Evolutionary conservation across 345 rosid species (phyloP).

Genomic region (Arabis hirsuta): DNA sequence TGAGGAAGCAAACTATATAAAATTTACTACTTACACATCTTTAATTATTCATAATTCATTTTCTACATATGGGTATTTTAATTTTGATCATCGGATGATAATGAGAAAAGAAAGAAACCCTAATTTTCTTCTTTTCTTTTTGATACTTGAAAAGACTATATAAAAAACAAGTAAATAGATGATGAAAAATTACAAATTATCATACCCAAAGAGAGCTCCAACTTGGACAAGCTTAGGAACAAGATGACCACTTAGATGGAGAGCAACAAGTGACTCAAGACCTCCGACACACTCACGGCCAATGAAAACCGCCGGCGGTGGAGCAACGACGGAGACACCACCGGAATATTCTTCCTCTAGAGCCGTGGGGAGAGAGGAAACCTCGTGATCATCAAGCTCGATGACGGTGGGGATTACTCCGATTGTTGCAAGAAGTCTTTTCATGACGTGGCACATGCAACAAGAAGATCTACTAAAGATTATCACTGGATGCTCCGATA

Average conservation of each 20-base stretch:
- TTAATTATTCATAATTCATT: constrained; percentile 31
- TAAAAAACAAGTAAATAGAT: background rate
- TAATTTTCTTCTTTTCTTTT: constrained; percentile 4
- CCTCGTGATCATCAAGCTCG: constrained; percentile 88
- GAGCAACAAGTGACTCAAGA: constrained; percentile 85
- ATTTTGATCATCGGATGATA: constrained; percentile 30
- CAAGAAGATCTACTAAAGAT: constrained; percentile 88
- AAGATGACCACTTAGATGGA: constrained; percentile 85
- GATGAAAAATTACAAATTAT: constrained; percentile 32
- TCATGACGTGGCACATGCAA: constrained; percentile 98
- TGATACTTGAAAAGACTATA: constrained; percentile 35
- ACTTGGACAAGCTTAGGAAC: constrained; percentile 88
- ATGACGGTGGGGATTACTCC: constrained; percentile 94
- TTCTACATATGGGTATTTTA: constrained; percentile 32
- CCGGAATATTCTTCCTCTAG: constrained; percentile 36
- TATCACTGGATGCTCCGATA: constrained; percentile 87
- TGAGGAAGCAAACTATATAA: constrained; percentile 30
- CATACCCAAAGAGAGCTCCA: constrained; percentile 87
- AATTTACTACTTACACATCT: constrained; percentile 33
- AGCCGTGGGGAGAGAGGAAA: constrained; percentile 59
- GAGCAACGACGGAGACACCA: constrained; percentile 35
- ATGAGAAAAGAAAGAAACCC: constrained; percentile 36
- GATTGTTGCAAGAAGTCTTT: constrained; percentile 68
- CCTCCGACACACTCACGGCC: constrained; percentile 87
- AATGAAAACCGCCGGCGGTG: constrained; percentile 70